Percentiles rank a stretch among this genome's conserved stretches.
phyloP scores from a whole-genome alignment of 805 yeast species.

The Pichia insulana region DNA sequence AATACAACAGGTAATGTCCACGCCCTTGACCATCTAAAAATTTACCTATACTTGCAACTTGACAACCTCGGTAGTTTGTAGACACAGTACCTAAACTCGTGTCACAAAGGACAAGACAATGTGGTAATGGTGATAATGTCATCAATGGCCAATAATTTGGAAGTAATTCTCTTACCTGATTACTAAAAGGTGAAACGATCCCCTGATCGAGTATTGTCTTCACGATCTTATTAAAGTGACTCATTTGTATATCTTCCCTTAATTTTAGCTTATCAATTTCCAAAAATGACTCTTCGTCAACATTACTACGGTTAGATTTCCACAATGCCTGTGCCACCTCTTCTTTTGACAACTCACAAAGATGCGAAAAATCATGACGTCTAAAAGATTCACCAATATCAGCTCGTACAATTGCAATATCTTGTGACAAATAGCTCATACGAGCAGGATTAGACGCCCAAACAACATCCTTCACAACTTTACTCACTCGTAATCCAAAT shows the following conservation, averaged over 20 bases:
- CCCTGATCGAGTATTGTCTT: constrained; percentile 85
- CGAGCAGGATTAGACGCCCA: constrained; percentile 76
- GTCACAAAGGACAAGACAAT: constrained; percentile 56
- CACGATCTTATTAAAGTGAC: constrained; percentile 61
- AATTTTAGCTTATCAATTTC: constrained; percentile 22
- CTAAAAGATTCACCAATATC: constrained; percentile 63
- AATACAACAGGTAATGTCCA: constrained; percentile 67
- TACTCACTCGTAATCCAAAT: constrained; percentile 59
- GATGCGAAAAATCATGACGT: constrained; percentile 56
- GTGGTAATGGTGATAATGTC: constrained; percentile 72
- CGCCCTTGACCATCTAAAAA: constrained; percentile 36
- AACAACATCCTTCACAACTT: constrained; percentile 41
- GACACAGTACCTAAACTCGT: constrained; percentile 62
- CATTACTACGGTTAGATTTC: not conserved
- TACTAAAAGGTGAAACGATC: constrained; percentile 71
- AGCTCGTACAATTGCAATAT: constrained; percentile 66
- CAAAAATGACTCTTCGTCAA: constrained; percentile 6
- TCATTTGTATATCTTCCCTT: constrained; percentile 35
- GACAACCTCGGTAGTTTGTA: constrained; percentile 75
- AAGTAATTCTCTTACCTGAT: constrained; percentile 49
- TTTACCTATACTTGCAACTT: constrained; percentile 62
- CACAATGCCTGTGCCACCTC: constrained; percentile 11
- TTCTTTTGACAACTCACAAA: constrained; percentile 21
- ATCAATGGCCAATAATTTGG: constrained; percentile 66
- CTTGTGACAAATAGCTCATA: constrained; percentile 74